phyloP scores from a whole-genome alignment of 2,329 filamentous ascomycete genomes.

The Curvularia hawaiiensis region DNA sequence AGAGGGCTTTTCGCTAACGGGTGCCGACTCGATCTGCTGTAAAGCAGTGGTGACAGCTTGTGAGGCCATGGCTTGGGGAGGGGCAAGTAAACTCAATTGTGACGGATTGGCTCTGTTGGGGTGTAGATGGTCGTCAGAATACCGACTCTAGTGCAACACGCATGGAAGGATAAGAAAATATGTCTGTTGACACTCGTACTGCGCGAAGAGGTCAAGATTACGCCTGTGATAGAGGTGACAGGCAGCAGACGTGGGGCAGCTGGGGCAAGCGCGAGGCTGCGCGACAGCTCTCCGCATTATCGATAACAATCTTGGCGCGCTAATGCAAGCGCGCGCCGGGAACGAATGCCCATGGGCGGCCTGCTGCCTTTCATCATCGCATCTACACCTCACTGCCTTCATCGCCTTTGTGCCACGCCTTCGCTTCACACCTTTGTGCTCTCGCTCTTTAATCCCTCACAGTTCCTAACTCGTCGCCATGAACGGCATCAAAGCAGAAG shows the following conservation, averaged over 20 bases:
- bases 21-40: constrained; percentile 55
- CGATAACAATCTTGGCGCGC: constrained; percentile 29
- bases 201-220: not conserved
- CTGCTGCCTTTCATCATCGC: constrained; percentile 17
- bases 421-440: not conserved
- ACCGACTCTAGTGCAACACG: not conserved
- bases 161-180: too few species aligned
- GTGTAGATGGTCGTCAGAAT: not conserved
- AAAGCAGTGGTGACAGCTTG: constrained; percentile 56
- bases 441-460: not conserved
- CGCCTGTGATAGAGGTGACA: not conserved
- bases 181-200: not conserved
- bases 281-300: constrained; percentile 14
- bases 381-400: constrained; percentile 4
- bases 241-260: constrained; percentile 20
- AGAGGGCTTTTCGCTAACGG: constrained; percentile 57
- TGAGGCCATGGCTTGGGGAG: constrained; percentile 53
- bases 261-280: constrained; percentile 4
- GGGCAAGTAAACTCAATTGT: not conserved
- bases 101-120: not conserved
- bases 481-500: constrained; percentile 51
- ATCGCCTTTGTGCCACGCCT: constrained; percentile 6
- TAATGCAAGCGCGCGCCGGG: constrained; percentile 20
- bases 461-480: constrained; percentile 26
- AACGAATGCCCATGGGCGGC: constrained; percentile 14